A percentile compares a stretch with the other conserved stretches of the same genome.
phyloP scores from a whole-genome alignment of 2,329 filamentous ascomycete species.

The Leptodontidium sp. region DNA sequence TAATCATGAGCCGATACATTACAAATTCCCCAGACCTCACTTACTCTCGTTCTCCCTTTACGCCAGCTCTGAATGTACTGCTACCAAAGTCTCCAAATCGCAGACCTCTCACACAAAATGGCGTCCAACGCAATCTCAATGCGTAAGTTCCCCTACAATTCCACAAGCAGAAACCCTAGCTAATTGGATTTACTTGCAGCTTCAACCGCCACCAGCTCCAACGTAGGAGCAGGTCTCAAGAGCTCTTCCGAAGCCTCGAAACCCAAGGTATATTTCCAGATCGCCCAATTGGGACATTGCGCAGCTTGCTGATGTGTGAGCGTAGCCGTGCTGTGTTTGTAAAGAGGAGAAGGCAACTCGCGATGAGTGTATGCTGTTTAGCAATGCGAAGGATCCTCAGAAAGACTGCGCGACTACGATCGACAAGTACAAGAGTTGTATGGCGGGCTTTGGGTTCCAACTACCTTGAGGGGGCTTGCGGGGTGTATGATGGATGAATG shows the following conservation, averaged over 20 bases:
- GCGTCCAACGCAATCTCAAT: slow-evolving; percentile 41
- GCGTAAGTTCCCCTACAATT: slow-evolving; percentile 35
- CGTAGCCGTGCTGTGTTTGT: slow-evolving; percentile 95
- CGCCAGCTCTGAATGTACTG: slow-evolving; percentile 32
- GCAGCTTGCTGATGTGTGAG: background rate
- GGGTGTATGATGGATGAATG: background rate
- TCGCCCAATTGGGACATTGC: background rate
- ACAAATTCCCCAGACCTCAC: slow-evolving; percentile 30
- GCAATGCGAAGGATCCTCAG: slow-evolving; percentile 80
- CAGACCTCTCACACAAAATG: slow-evolving; percentile 40
- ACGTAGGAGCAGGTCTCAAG: slow-evolving; percentile 41
- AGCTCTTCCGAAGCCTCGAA: slow-evolving; percentile 37
- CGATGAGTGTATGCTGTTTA: slow-evolving; percentile 99
- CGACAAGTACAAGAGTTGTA: slow-evolving; percentile 87
- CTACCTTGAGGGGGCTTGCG: slow-evolving; percentile 39
- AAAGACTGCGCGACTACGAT: slow-evolving; percentile 85
- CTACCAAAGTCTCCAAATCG: slow-evolving; percentile 33
- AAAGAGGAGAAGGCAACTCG: slow-evolving; percentile 91
- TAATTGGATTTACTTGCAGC: slow-evolving; percentile 34
- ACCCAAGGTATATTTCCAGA: slow-evolving; percentile 39
- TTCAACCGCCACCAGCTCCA: slow-evolving; percentile 41
- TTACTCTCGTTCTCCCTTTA: slow-evolving; percentile 1
- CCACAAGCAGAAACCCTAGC: background rate
- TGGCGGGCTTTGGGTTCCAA: slow-evolving; percentile 93
- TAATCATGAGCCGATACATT: slow-evolving; percentile 11